Conservation (phyloP, 1,139 yeast species). For the Starmera stellimalicola region DNA sequence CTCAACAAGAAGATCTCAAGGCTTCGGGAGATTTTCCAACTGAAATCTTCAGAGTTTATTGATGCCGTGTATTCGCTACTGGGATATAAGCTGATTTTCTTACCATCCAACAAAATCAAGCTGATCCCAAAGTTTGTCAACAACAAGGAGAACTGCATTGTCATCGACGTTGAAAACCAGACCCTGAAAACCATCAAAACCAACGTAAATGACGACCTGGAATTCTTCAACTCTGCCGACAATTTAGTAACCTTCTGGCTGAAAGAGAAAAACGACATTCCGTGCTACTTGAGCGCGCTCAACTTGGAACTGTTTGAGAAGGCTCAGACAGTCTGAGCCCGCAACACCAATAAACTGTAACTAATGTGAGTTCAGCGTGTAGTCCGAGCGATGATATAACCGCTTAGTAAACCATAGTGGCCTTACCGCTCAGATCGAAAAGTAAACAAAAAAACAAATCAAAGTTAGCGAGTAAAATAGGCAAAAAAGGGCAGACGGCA, state of each 20-base stretch:
- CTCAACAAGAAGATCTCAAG: constrained; percentile 50
- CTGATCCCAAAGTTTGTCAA: constrained; percentile 43
- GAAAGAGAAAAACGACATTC: constrained; percentile 58
- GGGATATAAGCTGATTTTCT: constrained; percentile 69
- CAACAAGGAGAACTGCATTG: constrained; percentile 25
- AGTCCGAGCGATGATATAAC: too few species aligned
- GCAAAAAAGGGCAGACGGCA: too few species aligned
- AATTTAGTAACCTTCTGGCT: constrained; percentile 61
- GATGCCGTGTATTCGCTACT: constrained; percentile 59
- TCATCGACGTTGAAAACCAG: constrained; percentile 24
- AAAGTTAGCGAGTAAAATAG: too few species aligned
- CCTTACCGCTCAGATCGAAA: not conserved
- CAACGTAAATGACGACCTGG: constrained; percentile 13
- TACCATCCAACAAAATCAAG: constrained; percentile 58
- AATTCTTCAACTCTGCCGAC: constrained; percentile 40
- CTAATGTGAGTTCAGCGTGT: too few species aligned
- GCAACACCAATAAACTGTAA: too few species aligned
- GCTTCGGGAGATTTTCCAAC: constrained; percentile 53
- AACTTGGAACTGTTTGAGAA: constrained; percentile 50
- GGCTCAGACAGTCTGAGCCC: too few species aligned
- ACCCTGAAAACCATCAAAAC: constrained; percentile 23
- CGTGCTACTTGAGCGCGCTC: constrained; percentile 73
- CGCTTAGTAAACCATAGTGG: too few species aligned
- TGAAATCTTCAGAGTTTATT: constrained; percentile 66
- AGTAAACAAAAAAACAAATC: not conserved